Evolutionary conservation across 2,329 filamentous ascomycete genomes (phyloP).

Genomic region (Dothistroma pini): DNA sequence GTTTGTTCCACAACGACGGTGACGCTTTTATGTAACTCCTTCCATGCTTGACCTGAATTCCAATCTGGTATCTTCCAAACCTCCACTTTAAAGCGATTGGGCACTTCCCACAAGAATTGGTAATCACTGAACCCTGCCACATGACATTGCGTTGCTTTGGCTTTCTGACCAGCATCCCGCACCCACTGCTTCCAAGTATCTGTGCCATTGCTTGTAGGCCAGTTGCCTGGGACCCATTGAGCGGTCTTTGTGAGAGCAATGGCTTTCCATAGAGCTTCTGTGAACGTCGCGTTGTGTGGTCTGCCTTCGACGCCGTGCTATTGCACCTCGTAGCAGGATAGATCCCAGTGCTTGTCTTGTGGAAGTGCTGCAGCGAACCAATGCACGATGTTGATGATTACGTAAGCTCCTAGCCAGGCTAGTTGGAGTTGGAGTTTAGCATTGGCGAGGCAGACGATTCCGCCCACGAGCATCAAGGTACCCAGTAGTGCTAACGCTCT

Average conservation of each 20-base stretch:
- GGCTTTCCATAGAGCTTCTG: slow-evolving; percentile 48
- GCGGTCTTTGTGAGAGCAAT: slow-evolving; percentile 45
- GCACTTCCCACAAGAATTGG: not conserved
- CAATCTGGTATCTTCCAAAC: not conserved
- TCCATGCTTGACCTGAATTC: not conserved
- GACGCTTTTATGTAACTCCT: not conserved
- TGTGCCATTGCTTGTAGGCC: slow-evolving; percentile 21
- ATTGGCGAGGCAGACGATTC: slow-evolving; percentile 51
- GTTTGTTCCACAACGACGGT: not conserved
- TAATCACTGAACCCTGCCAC: not conserved
- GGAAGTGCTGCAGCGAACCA: slow-evolving; percentile 52
- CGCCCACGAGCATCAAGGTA: slow-evolving; percentile 51
- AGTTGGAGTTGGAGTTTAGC: slow-evolving; percentile 47
- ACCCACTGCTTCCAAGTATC: slow-evolving; percentile 28
- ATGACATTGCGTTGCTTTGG: not conserved
- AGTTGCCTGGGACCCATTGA: slow-evolving; percentile 39
- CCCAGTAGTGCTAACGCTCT: slow-evolving; percentile 48
- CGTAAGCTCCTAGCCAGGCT: slow-evolving; percentile 49
- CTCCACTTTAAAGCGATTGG: not conserved
- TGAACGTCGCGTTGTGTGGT: slow-evolving; percentile 40
- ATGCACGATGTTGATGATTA: slow-evolving; percentile 49
- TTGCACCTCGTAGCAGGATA: slow-evolving; percentile 42
- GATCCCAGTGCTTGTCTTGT: slow-evolving; percentile 47
- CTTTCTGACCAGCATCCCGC: slow-evolving; percentile 17
- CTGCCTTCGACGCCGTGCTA: slow-evolving; percentile 36